Evolutionary conservation across 352 stramenopile genomes (phyloP).

Genomic region (Globisporangium abappressorium): DNA sequence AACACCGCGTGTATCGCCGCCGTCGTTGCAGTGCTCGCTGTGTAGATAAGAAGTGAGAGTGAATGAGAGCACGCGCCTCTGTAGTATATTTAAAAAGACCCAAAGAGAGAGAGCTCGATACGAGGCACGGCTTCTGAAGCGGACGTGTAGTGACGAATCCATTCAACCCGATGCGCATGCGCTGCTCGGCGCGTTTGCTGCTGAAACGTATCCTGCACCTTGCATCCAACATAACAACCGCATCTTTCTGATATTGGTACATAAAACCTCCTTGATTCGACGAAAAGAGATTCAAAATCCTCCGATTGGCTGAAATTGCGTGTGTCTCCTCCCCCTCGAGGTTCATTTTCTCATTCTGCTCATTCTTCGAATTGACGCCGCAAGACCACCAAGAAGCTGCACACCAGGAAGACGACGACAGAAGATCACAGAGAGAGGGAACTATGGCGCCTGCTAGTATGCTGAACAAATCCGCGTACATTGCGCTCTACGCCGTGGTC

Average conservation of each 20-base stretch:
- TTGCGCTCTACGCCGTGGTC: slow-evolving; percentile 33
- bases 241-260: slow-evolving; percentile 6
- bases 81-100: slow-evolving; percentile 24
- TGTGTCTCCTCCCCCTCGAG: background rate
- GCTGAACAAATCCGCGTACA: slow-evolving; percentile 31
- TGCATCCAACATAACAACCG: background rate
- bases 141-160: background rate
- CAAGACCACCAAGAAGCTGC: background rate
- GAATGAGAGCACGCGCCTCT: slow-evolving; percentile 7
- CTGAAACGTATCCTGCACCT: background rate
- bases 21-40: slow-evolving; percentile 33
- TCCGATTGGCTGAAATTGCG: slow-evolving; percentile 9
- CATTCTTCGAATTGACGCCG: slow-evolving; percentile 7
- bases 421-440: background rate
- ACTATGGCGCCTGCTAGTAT: slow-evolving; percentile 16
- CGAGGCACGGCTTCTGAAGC: no score
- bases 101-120: background rate
- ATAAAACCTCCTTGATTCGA: background rate
- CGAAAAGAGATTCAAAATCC: background rate
- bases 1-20: slow-evolving; percentile 46
- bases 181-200: background rate
- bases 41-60: slow-evolving; percentile 16
- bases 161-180: background rate
- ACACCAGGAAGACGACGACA: background rate
- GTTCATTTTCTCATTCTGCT: slow-evolving; percentile 1